Evolutionary conservation across 2,329 filamentous ascomycete species (phyloP).

Genomic region (Apiospora malaysiana): DNA sequence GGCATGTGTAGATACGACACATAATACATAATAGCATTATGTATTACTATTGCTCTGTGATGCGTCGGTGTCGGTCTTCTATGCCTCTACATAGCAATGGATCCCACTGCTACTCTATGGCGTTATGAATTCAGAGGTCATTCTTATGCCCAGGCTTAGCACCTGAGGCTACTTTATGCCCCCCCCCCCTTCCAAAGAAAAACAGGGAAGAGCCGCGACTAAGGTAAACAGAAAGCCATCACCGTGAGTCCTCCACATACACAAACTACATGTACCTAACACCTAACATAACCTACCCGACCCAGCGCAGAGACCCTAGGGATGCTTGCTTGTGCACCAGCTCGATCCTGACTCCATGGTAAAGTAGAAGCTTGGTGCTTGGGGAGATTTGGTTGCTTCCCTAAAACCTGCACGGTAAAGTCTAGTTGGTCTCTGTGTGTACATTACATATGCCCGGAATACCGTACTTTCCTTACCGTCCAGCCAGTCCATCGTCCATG

Average conservation of each 20-base stretch:
- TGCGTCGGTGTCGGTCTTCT: neutral
- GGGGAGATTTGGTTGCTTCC: conserved; percentile 8
- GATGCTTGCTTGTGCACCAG: neutral
- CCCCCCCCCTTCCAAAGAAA: neutral
- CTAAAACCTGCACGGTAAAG: neutral
- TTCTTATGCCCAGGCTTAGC: neutral
- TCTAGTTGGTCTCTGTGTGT: neutral
- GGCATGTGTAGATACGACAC: neutral
- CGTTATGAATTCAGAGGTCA: neutral
- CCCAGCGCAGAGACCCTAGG: neutral
- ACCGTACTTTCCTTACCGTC: too few species aligned
- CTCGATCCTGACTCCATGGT: conserved; percentile 14
- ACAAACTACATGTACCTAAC: too few species aligned
- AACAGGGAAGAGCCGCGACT: neutral
- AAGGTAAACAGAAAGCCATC: conserved; percentile 11
- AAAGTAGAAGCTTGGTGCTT: neutral
- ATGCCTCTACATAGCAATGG: neutral
- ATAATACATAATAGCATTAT: conserved; percentile 6
- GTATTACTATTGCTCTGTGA: neutral
- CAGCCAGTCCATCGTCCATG: neutral
- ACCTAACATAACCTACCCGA: neutral
- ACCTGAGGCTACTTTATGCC: neutral
- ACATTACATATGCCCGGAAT: too few species aligned
- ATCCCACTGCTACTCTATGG: conserved; percentile 14
- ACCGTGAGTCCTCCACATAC: conserved; percentile 8